Conservation (phyloP, 768 basidiomycete genomes). For the Psilocybe azurescens region DNA sequence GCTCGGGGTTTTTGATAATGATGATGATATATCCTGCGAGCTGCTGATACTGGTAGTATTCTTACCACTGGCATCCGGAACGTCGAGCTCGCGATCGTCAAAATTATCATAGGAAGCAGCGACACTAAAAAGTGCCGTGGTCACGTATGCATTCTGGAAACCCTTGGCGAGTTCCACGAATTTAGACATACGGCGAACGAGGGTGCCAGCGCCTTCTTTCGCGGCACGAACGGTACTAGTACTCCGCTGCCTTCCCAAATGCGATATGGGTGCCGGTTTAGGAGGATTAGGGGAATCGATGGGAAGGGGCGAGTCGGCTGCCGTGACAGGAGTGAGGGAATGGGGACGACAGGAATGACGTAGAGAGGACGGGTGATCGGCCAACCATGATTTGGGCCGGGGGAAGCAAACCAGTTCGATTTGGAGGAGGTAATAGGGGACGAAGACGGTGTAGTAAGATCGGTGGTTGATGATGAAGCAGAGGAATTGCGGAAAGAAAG, state of each 20-base stretch:
- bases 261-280: slow-evolving; percentile 22
- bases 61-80: background rate
- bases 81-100: slow-evolving; percentile 22
- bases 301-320: slow-evolving; percentile 40
- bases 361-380: slow-evolving; percentile 17
- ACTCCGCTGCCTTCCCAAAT: slow-evolving; percentile 28
- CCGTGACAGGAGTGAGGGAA: slow-evolving; percentile 38
- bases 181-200: slow-evolving; percentile 35
- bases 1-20: slow-evolving; percentile 4
- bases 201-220: slow-evolving; percentile 23
- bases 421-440: slow-evolving; percentile 38
- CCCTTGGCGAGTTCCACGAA: slow-evolving; percentile 59
- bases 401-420: slow-evolving; percentile 31
- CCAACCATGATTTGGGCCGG: slow-evolving; percentile 24
- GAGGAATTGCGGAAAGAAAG: slow-evolving; percentile 31
- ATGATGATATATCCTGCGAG: no score
- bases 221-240: slow-evolving; percentile 24
- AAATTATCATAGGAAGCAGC: slow-evolving; percentile 31
- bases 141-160: slow-evolving; percentile 63
- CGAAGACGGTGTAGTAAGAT: slow-evolving; percentile 40
- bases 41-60: background rate
- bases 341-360: slow-evolving; percentile 42
- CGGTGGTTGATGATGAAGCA: slow-evolving; percentile 37
- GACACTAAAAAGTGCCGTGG: slow-evolving; percentile 54
- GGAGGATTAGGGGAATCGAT: slow-evolving; percentile 16